phyloP scores from a whole-genome alignment of 1,284 basidiomycete genomes.

The Prillingera fragicola region DNA sequence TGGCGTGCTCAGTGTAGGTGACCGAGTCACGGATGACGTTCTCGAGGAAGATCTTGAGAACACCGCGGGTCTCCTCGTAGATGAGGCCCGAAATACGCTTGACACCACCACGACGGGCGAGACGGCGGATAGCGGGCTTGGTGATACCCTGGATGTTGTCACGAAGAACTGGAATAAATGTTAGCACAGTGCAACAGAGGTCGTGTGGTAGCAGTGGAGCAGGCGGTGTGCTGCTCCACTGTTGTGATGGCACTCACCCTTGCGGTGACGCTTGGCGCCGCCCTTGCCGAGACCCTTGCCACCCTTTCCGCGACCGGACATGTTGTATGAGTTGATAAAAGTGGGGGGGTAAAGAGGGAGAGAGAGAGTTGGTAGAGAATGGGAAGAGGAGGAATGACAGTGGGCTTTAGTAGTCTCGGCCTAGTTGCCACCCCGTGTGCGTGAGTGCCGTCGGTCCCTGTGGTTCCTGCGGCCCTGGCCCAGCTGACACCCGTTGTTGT shows the following conservation, averaged over 20 bases:
- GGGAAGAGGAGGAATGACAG: not conserved
- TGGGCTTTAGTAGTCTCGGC: too few species aligned
- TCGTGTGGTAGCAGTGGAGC: not conserved
- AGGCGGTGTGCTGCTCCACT: not conserved
- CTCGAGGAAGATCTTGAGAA: slow-evolving; percentile 65
- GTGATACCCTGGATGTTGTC: slow-evolving; percentile 82
- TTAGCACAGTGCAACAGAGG: not conserved
- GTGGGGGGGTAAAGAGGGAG: slow-evolving; percentile 11
- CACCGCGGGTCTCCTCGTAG: slow-evolving; percentile 87
- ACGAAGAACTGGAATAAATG: slow-evolving; percentile 53
- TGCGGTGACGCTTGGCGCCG: slow-evolving; percentile 82
- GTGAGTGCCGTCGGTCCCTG: too few species aligned
- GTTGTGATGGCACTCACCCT: slow-evolving; percentile 44
- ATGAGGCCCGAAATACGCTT: slow-evolving; percentile 90
- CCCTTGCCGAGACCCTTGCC: slow-evolving; percentile 77
- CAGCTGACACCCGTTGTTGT: too few species aligned
- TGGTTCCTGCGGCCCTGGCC: too few species aligned
- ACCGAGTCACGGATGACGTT: slow-evolving; percentile 79
- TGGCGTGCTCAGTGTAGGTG: slow-evolving; percentile 89
- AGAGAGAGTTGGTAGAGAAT: slow-evolving; percentile 1
- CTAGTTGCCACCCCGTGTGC: too few species aligned
- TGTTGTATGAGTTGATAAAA: slow-evolving; percentile 40
- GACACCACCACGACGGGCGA: slow-evolving; percentile 90
- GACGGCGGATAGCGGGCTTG: slow-evolving; percentile 86
- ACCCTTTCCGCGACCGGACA: slow-evolving; percentile 76